Evolutionary conservation across 805 yeast genomes (phyloP).

Genomic region (Scheffersomyces stipitis): DNA sequence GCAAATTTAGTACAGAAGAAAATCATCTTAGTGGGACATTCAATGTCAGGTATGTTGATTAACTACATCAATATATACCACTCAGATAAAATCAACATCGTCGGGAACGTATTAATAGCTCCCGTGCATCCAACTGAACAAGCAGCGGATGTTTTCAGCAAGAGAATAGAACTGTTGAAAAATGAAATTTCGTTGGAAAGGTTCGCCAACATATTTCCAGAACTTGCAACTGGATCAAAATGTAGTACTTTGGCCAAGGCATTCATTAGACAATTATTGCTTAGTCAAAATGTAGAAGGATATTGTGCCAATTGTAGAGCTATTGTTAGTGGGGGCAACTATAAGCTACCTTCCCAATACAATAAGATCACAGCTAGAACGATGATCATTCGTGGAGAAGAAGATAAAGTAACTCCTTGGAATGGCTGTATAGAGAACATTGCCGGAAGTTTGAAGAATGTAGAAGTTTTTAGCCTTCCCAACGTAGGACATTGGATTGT

Average conservation of each 20-base stretch:
- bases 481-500: slow-evolving; percentile 13
- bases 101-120: slow-evolving; percentile 4
- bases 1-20: background rate
- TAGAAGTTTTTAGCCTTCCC: background rate
- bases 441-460: slow-evolving; percentile 1
- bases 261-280: slow-evolving; percentile 10
- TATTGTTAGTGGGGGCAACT: slow-evolving; percentile 6
- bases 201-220: slow-evolving; percentile 6
- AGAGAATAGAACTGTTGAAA: slow-evolving; percentile 5
- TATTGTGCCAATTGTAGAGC: slow-evolving; percentile 12
- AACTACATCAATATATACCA: slow-evolving; percentile 6
- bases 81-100: background rate
- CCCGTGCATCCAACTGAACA: slow-evolving; percentile 12
- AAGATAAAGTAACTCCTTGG: slow-evolving; percentile 11
- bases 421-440: slow-evolving; percentile 7
- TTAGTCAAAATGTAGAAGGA: slow-evolving; percentile 9
- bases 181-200: background rate
- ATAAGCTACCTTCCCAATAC: slow-evolving; percentile 5
- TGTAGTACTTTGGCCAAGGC: slow-evolving; percentile 6
- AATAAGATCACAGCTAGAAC: slow-evolving; percentile 3
- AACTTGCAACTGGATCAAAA: slow-evolving; percentile 7
- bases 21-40: slow-evolving; percentile 8
- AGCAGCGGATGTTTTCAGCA: slow-evolving; percentile 4
- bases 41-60: slow-evolving; percentile 13
- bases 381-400: slow-evolving; percentile 10